These are phyloP conservation scores for Mucor irregularis DNA, from an alignment of 371 early-diverging fungal species.

Conservation along the genomic window DNA sequence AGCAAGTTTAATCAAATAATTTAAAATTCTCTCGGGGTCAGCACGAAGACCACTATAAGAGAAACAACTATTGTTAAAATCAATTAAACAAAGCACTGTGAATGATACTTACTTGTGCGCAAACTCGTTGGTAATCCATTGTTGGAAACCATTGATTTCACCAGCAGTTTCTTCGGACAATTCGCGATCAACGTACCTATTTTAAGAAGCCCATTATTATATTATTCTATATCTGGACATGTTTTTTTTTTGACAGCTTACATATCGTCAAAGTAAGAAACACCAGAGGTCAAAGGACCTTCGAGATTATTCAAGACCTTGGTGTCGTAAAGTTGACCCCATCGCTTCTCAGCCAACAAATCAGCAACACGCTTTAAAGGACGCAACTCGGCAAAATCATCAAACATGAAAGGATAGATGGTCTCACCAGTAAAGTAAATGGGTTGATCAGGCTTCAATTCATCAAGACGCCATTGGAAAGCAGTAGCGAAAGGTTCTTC, in stretches of 20 bases:
- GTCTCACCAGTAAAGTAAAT: constrained; percentile 63
- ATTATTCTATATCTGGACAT: too few relatives aligned
- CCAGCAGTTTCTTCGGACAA: constrained; percentile 64
- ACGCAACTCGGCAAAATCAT: constrained; percentile 66
- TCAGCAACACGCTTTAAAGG: constrained; percentile 63
- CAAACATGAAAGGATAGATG: constrained; percentile 78
- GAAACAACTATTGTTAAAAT: not conserved
- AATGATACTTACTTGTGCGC: constrained; percentile 60
- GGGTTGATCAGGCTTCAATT: constrained; percentile 32
- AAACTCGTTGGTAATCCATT: constrained; percentile 77
- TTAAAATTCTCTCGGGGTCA: constrained; percentile 54
- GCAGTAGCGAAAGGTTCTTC: constrained; percentile 45
- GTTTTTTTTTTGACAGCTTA: constrained; percentile 22
- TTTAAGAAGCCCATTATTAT: not conserved
- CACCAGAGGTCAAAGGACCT: constrained; percentile 65
- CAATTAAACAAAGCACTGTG: not conserved
- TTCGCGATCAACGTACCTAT: constrained; percentile 62
- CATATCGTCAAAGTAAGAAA: constrained; percentile 77
- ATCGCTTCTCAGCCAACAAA: constrained; percentile 58
- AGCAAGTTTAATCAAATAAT: constrained; percentile 61
- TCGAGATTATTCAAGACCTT: constrained; percentile 47
- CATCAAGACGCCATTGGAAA: constrained; percentile 54
- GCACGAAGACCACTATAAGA: constrained; percentile 52
- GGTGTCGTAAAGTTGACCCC: constrained; percentile 64
- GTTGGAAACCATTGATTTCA: constrained; percentile 60